Evolutionary conservation across 805 yeast genomes (phyloP).

Genomic region (Myxozyma melibiosi): DNA sequence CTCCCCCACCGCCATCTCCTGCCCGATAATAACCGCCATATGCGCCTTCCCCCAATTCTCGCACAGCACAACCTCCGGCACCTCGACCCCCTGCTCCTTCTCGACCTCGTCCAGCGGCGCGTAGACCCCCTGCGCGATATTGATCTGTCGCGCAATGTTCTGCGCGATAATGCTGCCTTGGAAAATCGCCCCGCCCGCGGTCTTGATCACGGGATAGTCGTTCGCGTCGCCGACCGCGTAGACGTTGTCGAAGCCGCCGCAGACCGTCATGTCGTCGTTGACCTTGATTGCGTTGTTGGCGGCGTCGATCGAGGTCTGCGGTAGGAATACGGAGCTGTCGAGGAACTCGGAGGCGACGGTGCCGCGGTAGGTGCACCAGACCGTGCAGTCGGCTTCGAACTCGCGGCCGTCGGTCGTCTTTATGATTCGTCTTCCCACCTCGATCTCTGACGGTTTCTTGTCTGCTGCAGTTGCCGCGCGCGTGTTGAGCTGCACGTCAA

Average conservation of each 20-base stretch:
- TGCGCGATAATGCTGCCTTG: constrained; percentile 6
- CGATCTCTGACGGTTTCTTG: background rate
- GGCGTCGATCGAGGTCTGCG: background rate
- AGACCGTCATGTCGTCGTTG: constrained; percentile 10
- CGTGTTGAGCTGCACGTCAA: constrained; percentile 15
- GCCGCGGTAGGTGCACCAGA: constrained; percentile 22
- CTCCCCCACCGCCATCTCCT: constrained; percentile 12
- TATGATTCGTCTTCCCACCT: background rate
- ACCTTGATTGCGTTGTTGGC: constrained; percentile 1
- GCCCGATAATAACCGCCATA: constrained; percentile 18
- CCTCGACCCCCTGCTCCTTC: too few species aligned
- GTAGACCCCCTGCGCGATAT: constrained; percentile 2
- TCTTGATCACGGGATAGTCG: constrained; percentile 21
- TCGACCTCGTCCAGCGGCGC: background rate
- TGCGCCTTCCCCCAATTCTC: constrained; percentile 16
- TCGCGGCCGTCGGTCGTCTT: constrained; percentile 10
- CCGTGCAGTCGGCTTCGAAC: background rate
- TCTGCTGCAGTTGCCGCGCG: background rate
- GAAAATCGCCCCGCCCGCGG: constrained; percentile 21
- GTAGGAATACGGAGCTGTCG: background rate
- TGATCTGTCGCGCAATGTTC: constrained; percentile 11
- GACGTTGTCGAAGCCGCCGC: constrained; percentile 5
- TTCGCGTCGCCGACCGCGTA: constrained; percentile 25
- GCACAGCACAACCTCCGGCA: background rate
- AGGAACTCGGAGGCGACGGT: constrained; percentile 8